Base-by-base conservation (phyloP, 768 basidiomycete genomes). In the Lentinula boryana region DNA sequence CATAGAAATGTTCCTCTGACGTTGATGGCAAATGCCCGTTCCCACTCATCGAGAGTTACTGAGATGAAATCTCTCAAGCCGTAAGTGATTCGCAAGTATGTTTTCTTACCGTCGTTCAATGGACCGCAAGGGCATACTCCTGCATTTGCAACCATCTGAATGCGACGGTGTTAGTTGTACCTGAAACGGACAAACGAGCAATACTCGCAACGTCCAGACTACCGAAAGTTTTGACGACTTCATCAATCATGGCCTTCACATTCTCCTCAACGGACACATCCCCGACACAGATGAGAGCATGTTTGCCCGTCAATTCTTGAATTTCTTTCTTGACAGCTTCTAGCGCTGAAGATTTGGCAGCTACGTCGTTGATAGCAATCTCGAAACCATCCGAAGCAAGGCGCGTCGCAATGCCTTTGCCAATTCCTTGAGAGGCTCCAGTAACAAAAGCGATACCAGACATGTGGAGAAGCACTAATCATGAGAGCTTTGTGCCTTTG, bases 401-500 rank as follows among this genome's bases (percentile, higher is more conserved):
- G 4, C 75, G 69, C 5, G 69, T 62, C n/a, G 76, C 74, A 46
- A 78, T 74, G 51, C 72, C 75, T 23, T 71, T 68, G 9, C 76
- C 76, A 36, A 77, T 77, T 38, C 78, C 78, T 57, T 74, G 74
- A 8, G 68, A 71, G 13, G 69, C 71, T 44, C 77, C 78, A 0
- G 78, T 77, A 38, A 79, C 68, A 63, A 76, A 68, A 6, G 75
- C 76, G 52, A 74, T 23, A 48, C 46, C 46, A 48, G 46, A 48
- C 46, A 48, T 48, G 46, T 38, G 36, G 13, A 13, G 36, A 13
- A 38, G 13, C 36, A 8, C 36, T 38, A 13, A 13, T 8, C 36
- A 38, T 27, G 27, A 5, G 7, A 8, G 36, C 13, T 38, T 38
- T 8, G 36, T 38, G 36, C 36, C 13, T 38, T 13, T 5, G 36